phyloP scores from a whole-genome alignment of 495 filamentous ascomycete genomes.

The Geoglossum glabrum region DNA sequence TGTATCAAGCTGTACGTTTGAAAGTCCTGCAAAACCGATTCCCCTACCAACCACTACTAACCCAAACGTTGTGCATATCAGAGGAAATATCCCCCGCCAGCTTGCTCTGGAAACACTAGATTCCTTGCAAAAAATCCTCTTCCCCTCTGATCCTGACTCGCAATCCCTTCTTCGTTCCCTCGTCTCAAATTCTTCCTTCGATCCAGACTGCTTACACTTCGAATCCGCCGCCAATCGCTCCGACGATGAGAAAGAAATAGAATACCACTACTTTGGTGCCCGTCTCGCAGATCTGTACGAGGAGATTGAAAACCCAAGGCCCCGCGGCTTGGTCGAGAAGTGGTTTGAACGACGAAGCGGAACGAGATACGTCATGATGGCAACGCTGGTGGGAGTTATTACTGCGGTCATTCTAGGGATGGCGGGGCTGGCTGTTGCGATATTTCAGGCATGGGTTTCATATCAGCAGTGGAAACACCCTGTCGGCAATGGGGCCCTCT shows the following conservation, averaged over 20 bases:
- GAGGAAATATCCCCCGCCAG: slow-evolving; percentile 13
- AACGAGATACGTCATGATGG: slow-evolving; percentile 20
- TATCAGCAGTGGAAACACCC: slow-evolving; percentile 13
- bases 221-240: slow-evolving; percentile 15
- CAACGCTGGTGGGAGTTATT: slow-evolving; percentile 19
- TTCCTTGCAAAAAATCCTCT: slow-evolving; percentile 20
- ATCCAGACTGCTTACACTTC: slow-evolving; percentile 16
- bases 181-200: slow-evolving; percentile 11
- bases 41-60: too few species aligned
- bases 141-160: slow-evolving; percentile 19
- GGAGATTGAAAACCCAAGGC: slow-evolving; percentile 18
- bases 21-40: too few species aligned
- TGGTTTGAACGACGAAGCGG: slow-evolving; percentile 21
- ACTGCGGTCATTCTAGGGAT: slow-evolving; percentile 11
- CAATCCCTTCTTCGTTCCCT: slow-evolving; percentile 13
- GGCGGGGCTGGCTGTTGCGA: slow-evolving; percentile 9
- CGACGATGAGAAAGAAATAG: slow-evolving; percentile 15
- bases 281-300: slow-evolving; percentile 18
- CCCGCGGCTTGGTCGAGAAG: slow-evolving; percentile 16
- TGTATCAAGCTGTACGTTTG: background rate
- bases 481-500: too few species aligned
- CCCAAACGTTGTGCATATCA: background rate
- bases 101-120: slow-evolving; percentile 19
- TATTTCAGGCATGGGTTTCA: slow-evolving; percentile 11
- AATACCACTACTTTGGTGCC: slow-evolving; percentile 17